phyloP scores from a whole-genome alignment of 305 asterid species.

The Fraxinus sp. region DNA sequence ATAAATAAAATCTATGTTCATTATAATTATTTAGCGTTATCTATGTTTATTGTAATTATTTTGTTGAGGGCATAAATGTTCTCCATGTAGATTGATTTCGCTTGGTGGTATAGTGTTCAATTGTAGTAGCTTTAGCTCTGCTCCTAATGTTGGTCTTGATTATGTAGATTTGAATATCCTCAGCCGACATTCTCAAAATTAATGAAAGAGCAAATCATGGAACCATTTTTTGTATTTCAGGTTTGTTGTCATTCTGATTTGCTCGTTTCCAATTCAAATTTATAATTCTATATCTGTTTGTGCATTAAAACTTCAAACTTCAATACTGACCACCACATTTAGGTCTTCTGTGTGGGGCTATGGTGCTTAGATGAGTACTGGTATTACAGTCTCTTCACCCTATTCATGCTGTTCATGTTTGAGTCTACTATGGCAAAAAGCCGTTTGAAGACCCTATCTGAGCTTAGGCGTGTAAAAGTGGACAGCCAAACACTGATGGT shows the following conservation, averaged over 20 bases:
- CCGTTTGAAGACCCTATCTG: conserved; percentile 85
- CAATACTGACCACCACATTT: conserved; percentile 32
- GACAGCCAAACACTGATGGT: conserved; percentile 86
- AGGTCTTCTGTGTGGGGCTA: conserved; percentile 96
- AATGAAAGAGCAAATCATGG: conserved; percentile 93
- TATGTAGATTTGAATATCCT: conserved; percentile 89
- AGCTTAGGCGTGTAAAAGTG: conserved; percentile 94
- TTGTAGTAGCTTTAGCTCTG: conserved; percentile 8
- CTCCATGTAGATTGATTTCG: conserved; percentile 9
- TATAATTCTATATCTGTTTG: background rate
- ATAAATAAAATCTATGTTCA: background rate
- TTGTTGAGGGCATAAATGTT: background rate
- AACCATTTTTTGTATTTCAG: conserved; percentile 97
- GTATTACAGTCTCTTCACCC: conserved; percentile 93
- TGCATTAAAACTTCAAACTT: conserved; percentile 8
- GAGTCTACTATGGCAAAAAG: conserved; percentile 99
- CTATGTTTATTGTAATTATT: background rate
- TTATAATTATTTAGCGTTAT: background rate
- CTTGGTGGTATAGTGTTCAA: conserved; percentile 9
- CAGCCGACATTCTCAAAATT: conserved; percentile 93
- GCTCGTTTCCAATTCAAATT: conserved; percentile 8
- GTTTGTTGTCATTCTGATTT: conserved; percentile 39
- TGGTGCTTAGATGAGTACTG: conserved; percentile 98
- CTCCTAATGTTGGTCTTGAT: conserved; percentile 29
- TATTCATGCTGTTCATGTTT: conserved; percentile 95